These are phyloP conservation scores for Aspergillus sp. DNA, from an alignment of 2,329 filamentous ascomycete species.

Conservation along the genomic window DNA sequence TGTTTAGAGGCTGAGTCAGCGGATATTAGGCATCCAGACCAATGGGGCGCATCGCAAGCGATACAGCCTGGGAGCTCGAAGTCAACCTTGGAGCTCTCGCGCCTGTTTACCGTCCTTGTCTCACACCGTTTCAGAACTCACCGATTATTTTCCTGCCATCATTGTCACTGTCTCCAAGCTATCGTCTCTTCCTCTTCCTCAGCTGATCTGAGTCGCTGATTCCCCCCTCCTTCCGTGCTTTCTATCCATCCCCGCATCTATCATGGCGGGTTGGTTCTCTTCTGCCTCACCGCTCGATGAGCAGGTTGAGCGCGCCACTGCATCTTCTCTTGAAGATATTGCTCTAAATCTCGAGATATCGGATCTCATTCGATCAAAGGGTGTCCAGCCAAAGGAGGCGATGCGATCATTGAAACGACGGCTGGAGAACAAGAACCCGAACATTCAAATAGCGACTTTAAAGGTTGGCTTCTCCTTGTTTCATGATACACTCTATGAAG, in stretches of 20 bases:
- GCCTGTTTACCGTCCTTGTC: conserved; percentile 4
- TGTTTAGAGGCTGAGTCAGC: conserved; percentile 14
- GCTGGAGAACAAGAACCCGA: conserved; percentile 96
- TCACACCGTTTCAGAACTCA: background rate
- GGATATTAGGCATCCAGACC: conserved; percentile 3
- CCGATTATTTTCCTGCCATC: background rate
- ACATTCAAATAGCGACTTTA: conserved; percentile 90
- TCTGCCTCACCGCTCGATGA: conserved; percentile 92
- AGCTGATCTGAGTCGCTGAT: background rate
- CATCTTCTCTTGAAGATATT: conserved; percentile 94
- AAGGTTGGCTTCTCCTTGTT: conserved; percentile 61
- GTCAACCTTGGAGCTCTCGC: conserved; percentile 12
- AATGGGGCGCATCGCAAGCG: conserved; percentile 3
- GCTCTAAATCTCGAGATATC: conserved; percentile 97
- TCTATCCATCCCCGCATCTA: conserved; percentile 30
- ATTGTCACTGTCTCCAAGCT: background rate
- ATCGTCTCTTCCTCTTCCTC: background rate
- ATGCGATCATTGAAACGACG: conserved; percentile 94
- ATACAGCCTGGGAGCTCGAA: conserved; percentile 3
- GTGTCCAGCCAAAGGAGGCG: conserved; percentile 93
- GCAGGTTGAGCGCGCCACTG: conserved; percentile 93
- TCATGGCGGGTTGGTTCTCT: conserved; percentile 96
- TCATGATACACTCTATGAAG: background rate
- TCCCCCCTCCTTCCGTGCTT: background rate
- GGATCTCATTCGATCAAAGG: conserved; percentile 95